Evolutionary conservation across 495 filamentous ascomycete species (phyloP).

Genomic region (Aspergillus nanangensis): DNA sequence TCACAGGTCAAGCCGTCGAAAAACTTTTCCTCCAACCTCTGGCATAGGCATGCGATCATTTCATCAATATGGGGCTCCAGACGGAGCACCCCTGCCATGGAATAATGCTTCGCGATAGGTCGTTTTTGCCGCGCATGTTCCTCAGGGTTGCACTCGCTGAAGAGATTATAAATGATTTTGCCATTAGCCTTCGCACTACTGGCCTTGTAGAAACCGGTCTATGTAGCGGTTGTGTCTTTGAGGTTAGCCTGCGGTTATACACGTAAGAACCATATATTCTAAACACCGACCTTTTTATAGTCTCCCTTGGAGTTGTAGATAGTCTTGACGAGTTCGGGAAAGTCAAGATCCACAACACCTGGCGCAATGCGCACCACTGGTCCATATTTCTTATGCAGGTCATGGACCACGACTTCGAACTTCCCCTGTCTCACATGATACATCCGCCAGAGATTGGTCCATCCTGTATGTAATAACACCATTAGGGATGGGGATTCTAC

Average conservation of each 20-base stretch:
- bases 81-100: conserved; percentile 20
- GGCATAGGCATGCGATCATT: conserved; percentile 25
- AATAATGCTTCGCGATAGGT: conserved; percentile 34
- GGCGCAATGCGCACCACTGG: conserved; percentile 30
- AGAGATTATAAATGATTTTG: conserved; percentile 31
- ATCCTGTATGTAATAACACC: conserved; percentile 10
- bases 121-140: conserved; percentile 26
- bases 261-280: too few relatives aligned
- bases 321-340: conserved; percentile 21
- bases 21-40: conserved; percentile 29
- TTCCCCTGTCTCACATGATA: conserved; percentile 17
- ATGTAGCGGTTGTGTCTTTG: not conserved
- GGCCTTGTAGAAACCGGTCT: conserved; percentile 37
- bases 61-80: conserved; percentile 30
- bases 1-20: conserved; percentile 18
- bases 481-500: not conserved
- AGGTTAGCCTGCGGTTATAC: not conserved
- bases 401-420: conserved; percentile 27
- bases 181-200: conserved; percentile 30
- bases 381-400: conserved; percentile 29
- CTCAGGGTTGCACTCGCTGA: conserved; percentile 20
- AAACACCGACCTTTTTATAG: conserved; percentile 15
- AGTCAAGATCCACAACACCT: conserved; percentile 22
- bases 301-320: conserved; percentile 22
- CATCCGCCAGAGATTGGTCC: conserved; percentile 36